A percentile compares a stretch with the other conserved stretches of the same genome.
Evolutionary conservation across 352 stramenopile species (phyloP).

Genomic region (Phytophthora fragariaefolia): DNA sequence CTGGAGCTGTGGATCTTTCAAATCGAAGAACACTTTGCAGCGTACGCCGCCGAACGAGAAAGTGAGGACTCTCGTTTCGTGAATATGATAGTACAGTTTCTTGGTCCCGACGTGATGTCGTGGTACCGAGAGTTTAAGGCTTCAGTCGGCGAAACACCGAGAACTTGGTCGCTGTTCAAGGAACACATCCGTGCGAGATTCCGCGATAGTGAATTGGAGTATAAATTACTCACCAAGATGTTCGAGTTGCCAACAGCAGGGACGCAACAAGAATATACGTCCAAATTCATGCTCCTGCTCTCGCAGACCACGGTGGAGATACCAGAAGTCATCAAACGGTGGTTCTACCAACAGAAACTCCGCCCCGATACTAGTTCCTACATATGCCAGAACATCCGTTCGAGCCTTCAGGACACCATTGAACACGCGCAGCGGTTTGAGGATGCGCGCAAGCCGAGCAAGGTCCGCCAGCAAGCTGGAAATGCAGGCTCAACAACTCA

Average conservation of each 20-base stretch:
- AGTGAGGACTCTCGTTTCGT: constrained; percentile 10
- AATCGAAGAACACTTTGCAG: constrained; percentile 17
- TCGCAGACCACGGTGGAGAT: not conserved
- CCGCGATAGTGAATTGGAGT: not conserved
- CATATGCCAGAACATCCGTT: not conserved
- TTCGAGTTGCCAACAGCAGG: not conserved
- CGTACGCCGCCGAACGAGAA: not conserved
- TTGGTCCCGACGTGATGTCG: constrained; percentile 22
- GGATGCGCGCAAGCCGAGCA: not conserved
- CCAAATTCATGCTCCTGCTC: constrained; percentile 6
- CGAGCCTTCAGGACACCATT: constrained; percentile 4
- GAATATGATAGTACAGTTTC: constrained; percentile 11
- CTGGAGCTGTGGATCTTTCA: constrained; percentile 20
- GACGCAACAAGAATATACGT: constrained; percentile 3
- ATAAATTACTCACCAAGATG: not conserved
- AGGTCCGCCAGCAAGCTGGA: too few species aligned
- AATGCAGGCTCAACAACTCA: not conserved
- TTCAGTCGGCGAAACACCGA: not conserved
- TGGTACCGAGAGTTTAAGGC: constrained; percentile 25
- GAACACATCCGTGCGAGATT: constrained; percentile 1
- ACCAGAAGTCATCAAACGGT: not conserved
- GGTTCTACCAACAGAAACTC: constrained; percentile 14
- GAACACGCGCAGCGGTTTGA: constrained; percentile 8
- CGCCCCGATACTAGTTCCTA: constrained; percentile 3
- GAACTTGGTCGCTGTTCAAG: constrained; percentile 18